Base-by-base conservation (phyloP, 2,329 filamentous ascomycete genomes). In the Alternaria triticina region DNA sequence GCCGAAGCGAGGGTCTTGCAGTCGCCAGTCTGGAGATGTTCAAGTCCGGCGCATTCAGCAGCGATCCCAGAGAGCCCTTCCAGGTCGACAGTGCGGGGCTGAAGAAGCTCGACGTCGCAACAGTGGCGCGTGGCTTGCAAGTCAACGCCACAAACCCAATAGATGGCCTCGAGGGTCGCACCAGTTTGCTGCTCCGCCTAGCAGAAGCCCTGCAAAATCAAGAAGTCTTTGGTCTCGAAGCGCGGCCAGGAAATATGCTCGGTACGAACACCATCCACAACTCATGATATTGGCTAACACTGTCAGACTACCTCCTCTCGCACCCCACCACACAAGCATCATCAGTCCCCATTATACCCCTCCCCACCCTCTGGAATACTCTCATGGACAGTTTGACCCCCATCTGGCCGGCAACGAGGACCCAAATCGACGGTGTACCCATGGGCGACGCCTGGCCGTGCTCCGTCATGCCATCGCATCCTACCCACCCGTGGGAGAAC, bases 401-500 rank as follows among this genome's bases (percentile, higher is more conserved):
- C 1, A 96, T 98, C 77, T 99, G 96, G 96, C 95, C 96, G 0
- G 82, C 88, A 1, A 93, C 92, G 0, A 89, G 95, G 66, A 97
- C 95, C 0, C 89, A 91, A 66, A 91, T 99, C 70, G 93, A 97
- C 75, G 94, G 94, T 2, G 86, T 92, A 27, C 89, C 94, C 0
- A 88, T 99, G 15, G 96, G 96, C 59, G 96, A 99, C 77, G 95
- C 96, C 23, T 99, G 96, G 96, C 92, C 91, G 0, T 97, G 94
- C 81, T 89, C 87, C 11, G 88, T 90, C 30, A 93, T 98, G 88
- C 93, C 94, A n/a, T 87, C 85, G 20, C 89, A 91, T 79, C 85
- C 90, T 69, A 87, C 87, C 7, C 84, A 89, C 68, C 86, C 89
- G 1, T 93, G 91, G 91, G 91, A 95, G 77, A 90, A 86, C 70